Evolutionary conservation across 2,329 filamentous ascomycete species (phyloP).

Genomic region (Torrubiella hemipterigena): DNA sequence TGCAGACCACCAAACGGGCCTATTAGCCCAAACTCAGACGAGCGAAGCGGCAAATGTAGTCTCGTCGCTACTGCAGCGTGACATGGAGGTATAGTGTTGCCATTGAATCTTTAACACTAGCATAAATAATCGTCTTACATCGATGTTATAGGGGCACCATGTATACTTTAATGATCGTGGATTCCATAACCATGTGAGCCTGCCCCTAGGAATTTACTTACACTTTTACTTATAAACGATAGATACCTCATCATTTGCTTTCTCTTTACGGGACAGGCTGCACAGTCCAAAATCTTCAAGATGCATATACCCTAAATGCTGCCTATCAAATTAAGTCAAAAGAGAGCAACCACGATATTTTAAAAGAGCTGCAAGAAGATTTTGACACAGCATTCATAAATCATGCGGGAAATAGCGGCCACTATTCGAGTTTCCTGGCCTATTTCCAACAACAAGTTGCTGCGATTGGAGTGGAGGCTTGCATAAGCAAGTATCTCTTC

Average conservation of each 20-base stretch:
- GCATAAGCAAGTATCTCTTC: constrained; percentile 59
- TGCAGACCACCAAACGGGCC: too few species aligned
- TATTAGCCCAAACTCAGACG: too few species aligned
- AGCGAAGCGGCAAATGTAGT: too few species aligned
- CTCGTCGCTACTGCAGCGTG: too few species aligned
- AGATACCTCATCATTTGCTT: constrained; percentile 64
- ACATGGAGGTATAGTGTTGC: too few species aligned
- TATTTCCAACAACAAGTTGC: constrained; percentile 71
- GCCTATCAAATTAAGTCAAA: constrained; percentile 50
- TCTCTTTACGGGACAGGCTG: constrained; percentile 68
- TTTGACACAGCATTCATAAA: constrained; percentile 37
- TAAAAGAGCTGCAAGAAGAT: constrained; percentile 42
- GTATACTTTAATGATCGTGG: constrained; percentile 67
- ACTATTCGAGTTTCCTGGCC: constrained; percentile 62
- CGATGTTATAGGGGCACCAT: constrained; percentile 51
- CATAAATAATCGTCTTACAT: too few species aligned
- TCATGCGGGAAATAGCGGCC: constrained; percentile 47
- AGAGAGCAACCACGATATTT: constrained; percentile 32
- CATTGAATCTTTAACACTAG: too few species aligned
- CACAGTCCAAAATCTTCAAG: constrained; percentile 42
- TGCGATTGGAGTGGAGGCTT: constrained; percentile 42
- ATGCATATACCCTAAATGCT: constrained; percentile 52
- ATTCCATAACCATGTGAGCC: constrained; percentile 67
- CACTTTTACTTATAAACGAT: constrained; percentile 6
- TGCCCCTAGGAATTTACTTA: not conserved